These are phyloP conservation scores for Lavandula angustifolia DNA, from an alignment of 257 asterid species.

Conservation along the genomic window DNA sequence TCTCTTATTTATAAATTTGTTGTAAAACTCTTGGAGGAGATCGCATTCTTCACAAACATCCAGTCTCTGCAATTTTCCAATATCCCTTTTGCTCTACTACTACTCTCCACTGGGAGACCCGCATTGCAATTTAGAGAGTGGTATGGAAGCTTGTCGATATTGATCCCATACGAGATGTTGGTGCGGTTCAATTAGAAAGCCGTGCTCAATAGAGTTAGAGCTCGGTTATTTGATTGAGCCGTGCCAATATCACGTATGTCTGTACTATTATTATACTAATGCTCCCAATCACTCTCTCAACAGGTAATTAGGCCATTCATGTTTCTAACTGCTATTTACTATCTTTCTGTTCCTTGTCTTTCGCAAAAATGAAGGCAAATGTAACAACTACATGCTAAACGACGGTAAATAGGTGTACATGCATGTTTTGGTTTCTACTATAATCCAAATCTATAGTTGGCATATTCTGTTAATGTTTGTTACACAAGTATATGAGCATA, in stretches of 20 bases:
- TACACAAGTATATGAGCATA: conserved; percentile 18
- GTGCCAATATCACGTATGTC: conserved; percentile 97
- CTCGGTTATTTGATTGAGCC: conserved; percentile 93
- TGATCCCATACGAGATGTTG: conserved; percentile 63
- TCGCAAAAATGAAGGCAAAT: background rate
- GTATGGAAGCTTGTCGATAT: conserved; percentile 6
- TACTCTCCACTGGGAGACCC: conserved; percentile 7
- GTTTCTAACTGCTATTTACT: background rate
- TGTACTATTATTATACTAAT: conserved; percentile 14
- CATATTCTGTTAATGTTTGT: conserved; percentile 22
- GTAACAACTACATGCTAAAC: conserved; percentile 4
- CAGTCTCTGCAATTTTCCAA: conserved; percentile 11
- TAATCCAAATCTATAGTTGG: conserved; percentile 30
- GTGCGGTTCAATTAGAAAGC: conserved; percentile 95
- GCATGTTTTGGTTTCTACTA: background rate
- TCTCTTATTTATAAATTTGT: conserved; percentile 29
- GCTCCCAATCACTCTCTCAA: conserved; percentile 17
- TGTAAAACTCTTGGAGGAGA: conserved; percentile 15
- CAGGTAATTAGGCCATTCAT: conserved; percentile 23
- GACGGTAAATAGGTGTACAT: background rate
- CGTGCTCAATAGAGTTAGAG: conserved; percentile 51
- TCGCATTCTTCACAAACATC: conserved; percentile 27
- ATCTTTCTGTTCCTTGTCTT: background rate
- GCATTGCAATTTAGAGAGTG: conserved; percentile 19
- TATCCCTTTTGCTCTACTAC: conserved; percentile 27